Evolutionary conservation across 2,329 filamentous ascomycete genomes (phyloP).

Genomic region (Colletotrichum cereale): DNA sequence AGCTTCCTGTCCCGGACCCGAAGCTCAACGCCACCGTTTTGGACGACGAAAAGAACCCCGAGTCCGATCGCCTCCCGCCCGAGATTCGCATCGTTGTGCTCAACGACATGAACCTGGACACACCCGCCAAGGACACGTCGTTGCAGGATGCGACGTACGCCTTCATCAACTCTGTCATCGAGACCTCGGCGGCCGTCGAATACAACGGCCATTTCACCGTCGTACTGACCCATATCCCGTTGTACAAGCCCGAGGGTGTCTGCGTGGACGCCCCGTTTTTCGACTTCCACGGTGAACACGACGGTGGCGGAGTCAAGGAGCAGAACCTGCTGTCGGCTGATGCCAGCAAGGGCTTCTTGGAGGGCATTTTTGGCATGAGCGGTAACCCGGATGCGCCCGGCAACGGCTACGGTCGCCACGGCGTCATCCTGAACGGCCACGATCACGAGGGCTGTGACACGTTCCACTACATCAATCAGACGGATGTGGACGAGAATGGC

Average conservation of each 20-base stretch:
- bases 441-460: slow-evolving; percentile 96
- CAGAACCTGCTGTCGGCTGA: slow-evolving; percentile 89
- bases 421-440: slow-evolving; percentile 90
- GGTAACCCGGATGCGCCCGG: slow-evolving; percentile 69
- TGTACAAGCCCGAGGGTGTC: slow-evolving; percentile 84
- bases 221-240: slow-evolving; percentile 90
- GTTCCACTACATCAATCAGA: slow-evolving; percentile 83
- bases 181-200: slow-evolving; percentile 70
- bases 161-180: slow-evolving; percentile 80
- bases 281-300: slow-evolving; percentile 75
- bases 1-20: slow-evolving; percentile 62
- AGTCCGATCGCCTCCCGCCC: slow-evolving; percentile 66
- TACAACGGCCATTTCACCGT: slow-evolving; percentile 79
- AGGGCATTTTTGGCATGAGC: slow-evolving; percentile 86
- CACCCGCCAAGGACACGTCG: slow-evolving; percentile 74
- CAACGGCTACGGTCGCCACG: slow-evolving; percentile 75
- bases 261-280: slow-evolving; percentile 90
- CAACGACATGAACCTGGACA: slow-evolving; percentile 95
- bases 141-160: slow-evolving; percentile 83
- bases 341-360: slow-evolving; percentile 80
- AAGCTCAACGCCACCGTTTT: slow-evolving; percentile 56
- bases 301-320: slow-evolving; percentile 82
- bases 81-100: slow-evolving; percentile 86
- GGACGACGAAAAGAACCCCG: slow-evolving; percentile 57
- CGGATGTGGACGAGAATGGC: slow-evolving; percentile 53